Percentiles rank a stretch among this genome's conserved stretches.
Conservation (phyloP, 2,329 filamentous ascomycete genomes). For the Eurotiales sp. region DNA sequence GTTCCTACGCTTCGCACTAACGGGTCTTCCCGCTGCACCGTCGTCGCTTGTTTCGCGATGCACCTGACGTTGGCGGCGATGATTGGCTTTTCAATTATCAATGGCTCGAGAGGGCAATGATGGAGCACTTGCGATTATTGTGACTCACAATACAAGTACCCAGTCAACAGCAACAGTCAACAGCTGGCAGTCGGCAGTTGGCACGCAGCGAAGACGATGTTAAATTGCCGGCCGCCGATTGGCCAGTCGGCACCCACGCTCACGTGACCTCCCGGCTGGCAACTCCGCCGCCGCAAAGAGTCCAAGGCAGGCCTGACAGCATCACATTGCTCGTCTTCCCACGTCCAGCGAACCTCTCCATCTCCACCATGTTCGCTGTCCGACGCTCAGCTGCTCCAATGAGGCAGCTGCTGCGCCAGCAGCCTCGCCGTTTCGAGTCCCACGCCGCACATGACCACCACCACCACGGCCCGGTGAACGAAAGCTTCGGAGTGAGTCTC, state of each 20-base stretch:
- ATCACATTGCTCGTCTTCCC: conserved; percentile 17
- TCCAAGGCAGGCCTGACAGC: too few relatives aligned
- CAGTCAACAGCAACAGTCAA: background rate
- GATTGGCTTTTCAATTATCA: too few relatives aligned
- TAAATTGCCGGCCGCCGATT: background rate
- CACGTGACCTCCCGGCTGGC: conserved; percentile 5
- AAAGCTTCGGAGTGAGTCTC: conserved; percentile 43
- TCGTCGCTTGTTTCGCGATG: too few relatives aligned
- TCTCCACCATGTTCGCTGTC: conserved; percentile 38
- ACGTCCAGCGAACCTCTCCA: conserved; percentile 24
- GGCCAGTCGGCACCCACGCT: background rate
- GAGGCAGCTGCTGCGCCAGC: conserved; percentile 35
- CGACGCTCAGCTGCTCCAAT: conserved; percentile 36
- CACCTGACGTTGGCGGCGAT: too few relatives aligned
- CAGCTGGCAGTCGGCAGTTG: background rate
- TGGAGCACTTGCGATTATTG: too few relatives aligned
- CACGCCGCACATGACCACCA: conserved; percentile 35
- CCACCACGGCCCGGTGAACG: conserved; percentile 42
- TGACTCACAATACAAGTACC: too few relatives aligned
- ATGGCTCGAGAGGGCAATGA: too few relatives aligned
- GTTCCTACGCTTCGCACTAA: background rate
- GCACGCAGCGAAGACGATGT: too few relatives aligned
- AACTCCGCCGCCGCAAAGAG: conserved; percentile 3
- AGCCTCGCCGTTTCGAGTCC: conserved; percentile 43
- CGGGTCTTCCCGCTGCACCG: conserved; percentile 4